phyloP scores from a whole-genome alignment of 768 basidiomycete genomes.

The Tricholomella constricta region DNA sequence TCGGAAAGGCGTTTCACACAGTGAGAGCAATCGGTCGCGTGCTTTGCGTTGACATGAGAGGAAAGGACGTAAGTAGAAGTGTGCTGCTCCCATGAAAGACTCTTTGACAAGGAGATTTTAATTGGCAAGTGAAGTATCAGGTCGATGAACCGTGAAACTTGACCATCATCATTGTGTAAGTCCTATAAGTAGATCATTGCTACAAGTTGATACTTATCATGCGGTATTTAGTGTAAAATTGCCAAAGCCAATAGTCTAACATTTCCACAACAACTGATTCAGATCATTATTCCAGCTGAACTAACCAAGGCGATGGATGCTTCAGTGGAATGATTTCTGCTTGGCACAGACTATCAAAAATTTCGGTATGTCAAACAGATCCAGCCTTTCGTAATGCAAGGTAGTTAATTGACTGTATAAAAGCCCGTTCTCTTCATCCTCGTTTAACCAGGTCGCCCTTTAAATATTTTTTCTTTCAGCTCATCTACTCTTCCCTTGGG shows the following conservation, averaged over 20 bases:
- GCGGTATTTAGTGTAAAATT: constrained; percentile 1
- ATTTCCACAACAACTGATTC: no score
- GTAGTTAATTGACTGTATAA: constrained; percentile 20
- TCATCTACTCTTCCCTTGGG: constrained; percentile 23
- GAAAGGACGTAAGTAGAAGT: not conserved
- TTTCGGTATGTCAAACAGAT: no score
- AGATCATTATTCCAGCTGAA: constrained; percentile 40
- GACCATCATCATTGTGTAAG: not conserved
- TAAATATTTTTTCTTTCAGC: constrained; percentile 32
- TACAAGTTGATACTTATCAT: not conserved
- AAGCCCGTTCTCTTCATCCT: constrained; percentile 22
- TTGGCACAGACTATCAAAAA: not conserved
- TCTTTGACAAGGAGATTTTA: not conserved
- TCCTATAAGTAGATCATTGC: not conserved
- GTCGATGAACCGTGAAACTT: not conserved
- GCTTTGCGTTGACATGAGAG: no score
- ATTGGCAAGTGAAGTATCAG: not conserved
- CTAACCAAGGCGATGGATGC: constrained; percentile 29
- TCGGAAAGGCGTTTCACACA: not conserved
- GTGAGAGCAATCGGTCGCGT: no score
- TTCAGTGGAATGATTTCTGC: not conserved
- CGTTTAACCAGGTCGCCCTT: constrained; percentile 44
- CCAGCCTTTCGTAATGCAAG: constrained; percentile 3
- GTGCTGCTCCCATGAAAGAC: not conserved
- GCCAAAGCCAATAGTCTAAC: no score